Base-by-base conservation (phyloP, 2,329 filamentous ascomycete genomes). In the Colletotrichum lentis region DNA sequence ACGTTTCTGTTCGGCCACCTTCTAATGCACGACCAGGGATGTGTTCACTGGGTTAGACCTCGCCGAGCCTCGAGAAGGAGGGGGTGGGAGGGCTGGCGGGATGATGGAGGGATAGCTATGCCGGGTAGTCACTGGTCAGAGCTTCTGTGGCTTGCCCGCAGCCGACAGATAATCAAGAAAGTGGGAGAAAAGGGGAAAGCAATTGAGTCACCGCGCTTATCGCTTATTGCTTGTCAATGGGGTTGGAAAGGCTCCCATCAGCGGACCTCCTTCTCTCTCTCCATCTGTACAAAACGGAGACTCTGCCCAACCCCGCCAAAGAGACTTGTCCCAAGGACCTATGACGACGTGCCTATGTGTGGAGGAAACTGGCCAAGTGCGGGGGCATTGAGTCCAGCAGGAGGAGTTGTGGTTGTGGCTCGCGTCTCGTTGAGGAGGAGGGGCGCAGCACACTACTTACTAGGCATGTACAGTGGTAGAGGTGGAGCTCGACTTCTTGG, bases 261-360 rank as follows among this genome's bases (percentile, higher is more conserved):
- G 22, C 27, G 22, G 52, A 8, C 27, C 27, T 31, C 27, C 27
- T 31, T 31, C 27, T 31, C 27, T 6, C 5, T 31, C 27, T 1
- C 27, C 7, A 31, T 31, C 27, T 31, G 31, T 31, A 31, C 31
- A 6, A 35, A 35, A 58, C 8, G 27, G 44, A 59, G 20, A 24
- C 55, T 37, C 22, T 53, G 27, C 54, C n/a, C 56, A 52, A 69
- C 62, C 66, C 66, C 52, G 66, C 64, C 67, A 69, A 69, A 66
- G 43, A 69, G 62, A 69, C 66, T 55, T 56, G 56, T 46, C 22
- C 57, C 47, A 53, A 46, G 52, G 31, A 59, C 67, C 63, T 67
- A 69, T 69, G 67, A 67, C 67, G 67, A 67, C 54, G 67, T 62
- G 47, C 58, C 53, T 22, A 54, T 67, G 52, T 69, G 62, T 69